phyloP scores from a whole-genome alignment of 2,329 filamentous ascomycete genomes.

The Penicillium griseofulvum region DNA sequence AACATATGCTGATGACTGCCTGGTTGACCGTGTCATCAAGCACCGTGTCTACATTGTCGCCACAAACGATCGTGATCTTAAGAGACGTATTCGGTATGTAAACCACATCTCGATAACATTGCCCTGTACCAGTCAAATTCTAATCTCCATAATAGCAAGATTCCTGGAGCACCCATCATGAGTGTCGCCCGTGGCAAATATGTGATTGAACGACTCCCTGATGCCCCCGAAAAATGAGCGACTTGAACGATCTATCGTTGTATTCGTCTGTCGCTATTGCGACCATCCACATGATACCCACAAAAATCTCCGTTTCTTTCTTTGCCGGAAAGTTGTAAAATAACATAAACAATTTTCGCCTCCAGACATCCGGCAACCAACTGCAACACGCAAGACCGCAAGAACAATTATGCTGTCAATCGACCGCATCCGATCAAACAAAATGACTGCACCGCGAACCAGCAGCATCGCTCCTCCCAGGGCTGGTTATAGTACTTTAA shows the following conservation, averaged over 20 bases:
- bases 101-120: background rate
- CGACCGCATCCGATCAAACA: background rate
- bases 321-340: background rate
- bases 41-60: slow-evolving; percentile 76
- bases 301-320: slow-evolving; percentile 1
- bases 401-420: background rate
- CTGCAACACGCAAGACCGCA: background rate
- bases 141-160: slow-evolving; percentile 53
- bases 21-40: slow-evolving; percentile 70
- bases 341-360: background rate
- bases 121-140: background rate
- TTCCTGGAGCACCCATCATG: slow-evolving; percentile 67
- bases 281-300: slow-evolving; percentile 5
- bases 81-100: slow-evolving; percentile 65
- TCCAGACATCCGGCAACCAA: background rate
- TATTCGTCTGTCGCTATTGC: background rate
- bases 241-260: background rate
- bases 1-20: slow-evolving; percentile 81
- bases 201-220: slow-evolving; percentile 85
- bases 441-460: background rate
- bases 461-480: background rate
- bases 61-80: slow-evolving; percentile 69
- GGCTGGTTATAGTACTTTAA: background rate
- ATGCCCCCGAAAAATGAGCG: slow-evolving; percentile 64
- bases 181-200: slow-evolving; percentile 87